Evolutionary conservation across 257 asterid genomes (phyloP).

Genomic region (Solanum paucissectum): DNA sequence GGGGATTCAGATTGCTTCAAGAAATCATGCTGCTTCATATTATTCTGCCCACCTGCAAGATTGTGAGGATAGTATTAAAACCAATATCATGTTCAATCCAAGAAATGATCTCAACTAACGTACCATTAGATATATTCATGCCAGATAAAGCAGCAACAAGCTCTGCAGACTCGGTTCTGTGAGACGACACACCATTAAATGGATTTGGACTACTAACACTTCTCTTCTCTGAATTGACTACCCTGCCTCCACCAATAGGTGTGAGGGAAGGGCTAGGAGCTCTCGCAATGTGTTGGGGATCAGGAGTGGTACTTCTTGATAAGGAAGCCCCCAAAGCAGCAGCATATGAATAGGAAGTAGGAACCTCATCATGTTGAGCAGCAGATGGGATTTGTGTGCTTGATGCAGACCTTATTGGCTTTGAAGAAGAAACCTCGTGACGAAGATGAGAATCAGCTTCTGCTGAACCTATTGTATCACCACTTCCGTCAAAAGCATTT

Average conservation of each 20-base stretch:
- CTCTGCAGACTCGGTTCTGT: slow-evolving; percentile 45
- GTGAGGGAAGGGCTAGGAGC: slow-evolving; percentile 89
- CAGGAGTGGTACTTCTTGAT: slow-evolving; percentile 96
- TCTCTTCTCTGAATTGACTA: slow-evolving; percentile 53
- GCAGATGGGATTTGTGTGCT: slow-evolving; percentile 38
- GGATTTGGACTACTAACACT: slow-evolving; percentile 40
- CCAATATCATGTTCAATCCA: slow-evolving; percentile 22
- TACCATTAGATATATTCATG: slow-evolving; percentile 66
- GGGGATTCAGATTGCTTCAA: slow-evolving; percentile 30
- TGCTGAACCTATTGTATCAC: slow-evolving; percentile 30
- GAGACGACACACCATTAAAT: slow-evolving; percentile 47
- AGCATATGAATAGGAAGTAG: slow-evolving; percentile 80
- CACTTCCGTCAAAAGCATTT: slow-evolving; percentile 59
- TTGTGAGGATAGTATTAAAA: slow-evolving; percentile 10
- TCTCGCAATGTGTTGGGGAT: slow-evolving; percentile 68
- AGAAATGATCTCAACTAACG: slow-evolving; percentile 27
- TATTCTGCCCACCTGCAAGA: slow-evolving; percentile 50
- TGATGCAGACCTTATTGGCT: slow-evolving; percentile 32
- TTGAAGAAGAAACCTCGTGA: slow-evolving; percentile 38
- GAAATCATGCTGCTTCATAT: slow-evolving; percentile 40
- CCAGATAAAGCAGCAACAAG: slow-evolving; percentile 78
- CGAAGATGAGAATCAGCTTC: slow-evolving; percentile 61
- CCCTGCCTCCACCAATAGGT: slow-evolving; percentile 84
- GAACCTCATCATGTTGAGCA: slow-evolving; percentile 38
- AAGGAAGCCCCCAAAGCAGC: slow-evolving; percentile 83